These are phyloP conservation scores for Hyaloscypha finlandica DNA, from an alignment of 495 filamentous ascomycete genomes.

Conservation along the genomic window DNA sequence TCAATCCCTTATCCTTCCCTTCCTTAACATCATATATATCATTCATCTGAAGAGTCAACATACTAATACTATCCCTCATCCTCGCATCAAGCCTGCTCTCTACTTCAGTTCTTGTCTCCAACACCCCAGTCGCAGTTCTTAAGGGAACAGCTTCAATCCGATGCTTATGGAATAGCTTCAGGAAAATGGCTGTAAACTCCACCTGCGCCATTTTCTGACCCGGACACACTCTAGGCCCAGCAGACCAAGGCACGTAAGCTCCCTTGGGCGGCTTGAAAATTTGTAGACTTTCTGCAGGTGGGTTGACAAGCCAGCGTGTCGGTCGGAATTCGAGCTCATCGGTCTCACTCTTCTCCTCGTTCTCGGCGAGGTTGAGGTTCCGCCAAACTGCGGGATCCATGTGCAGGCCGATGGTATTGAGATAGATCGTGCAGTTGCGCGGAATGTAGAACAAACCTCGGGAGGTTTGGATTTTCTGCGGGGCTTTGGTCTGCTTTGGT, in stretches of 20 bases:
- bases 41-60: slow-evolving; percentile 21
- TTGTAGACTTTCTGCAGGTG: slow-evolving; percentile 29
- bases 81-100: slow-evolving; percentile 16
- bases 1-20: slow-evolving; percentile 12
- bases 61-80: slow-evolving; percentile 15
- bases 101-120: slow-evolving; percentile 16
- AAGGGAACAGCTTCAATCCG: slow-evolving; percentile 35
- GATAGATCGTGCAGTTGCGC: slow-evolving; percentile 35
- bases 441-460: slow-evolving; percentile 34
- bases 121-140: neutral
- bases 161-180: slow-evolving; percentile 43
- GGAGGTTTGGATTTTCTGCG: slow-evolving; percentile 33
- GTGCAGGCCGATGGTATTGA: slow-evolving; percentile 34
- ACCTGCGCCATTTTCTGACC: slow-evolving; percentile 54
- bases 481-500: slow-evolving; percentile 39
- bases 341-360: slow-evolving; percentile 24
- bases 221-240: slow-evolving; percentile 47
- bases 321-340: slow-evolving; percentile 41
- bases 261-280: slow-evolving; percentile 38
- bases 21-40: slow-evolving; percentile 16
- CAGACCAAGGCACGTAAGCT: slow-evolving; percentile 52
- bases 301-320: slow-evolving; percentile 31
- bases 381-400: slow-evolving; percentile 34
- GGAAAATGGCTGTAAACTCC: slow-evolving; percentile 51
- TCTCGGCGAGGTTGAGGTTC: slow-evolving; percentile 20